A percentile compares a stretch with the other conserved stretches of the same genome.
Evolutionary conservation across 441 rosid genomes (phyloP).

Genomic region (Sinapis alba): DNA sequence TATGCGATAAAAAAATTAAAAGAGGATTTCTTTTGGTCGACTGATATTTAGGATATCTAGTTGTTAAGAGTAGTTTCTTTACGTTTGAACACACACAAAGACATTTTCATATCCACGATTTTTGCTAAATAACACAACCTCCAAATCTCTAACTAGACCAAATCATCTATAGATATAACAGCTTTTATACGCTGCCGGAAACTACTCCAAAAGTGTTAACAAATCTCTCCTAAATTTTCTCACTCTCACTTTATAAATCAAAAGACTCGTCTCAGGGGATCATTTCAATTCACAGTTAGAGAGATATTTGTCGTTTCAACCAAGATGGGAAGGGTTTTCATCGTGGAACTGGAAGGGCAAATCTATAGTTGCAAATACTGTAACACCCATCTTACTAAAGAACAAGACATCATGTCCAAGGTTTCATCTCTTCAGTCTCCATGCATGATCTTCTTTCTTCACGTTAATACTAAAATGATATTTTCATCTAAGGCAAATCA

Average conservation of each 20-base stretch:
- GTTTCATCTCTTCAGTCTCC: slow-evolving; percentile 42
- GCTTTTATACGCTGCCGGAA: slow-evolving; percentile 12
- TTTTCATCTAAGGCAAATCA: not conserved
- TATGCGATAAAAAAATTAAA: not conserved
- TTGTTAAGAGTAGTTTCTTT: not conserved
- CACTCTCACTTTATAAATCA: not conserved
- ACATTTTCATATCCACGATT: slow-evolving; percentile 5
- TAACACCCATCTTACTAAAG: slow-evolving; percentile 70
- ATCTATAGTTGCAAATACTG: slow-evolving; percentile 88
- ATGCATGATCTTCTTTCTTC: not conserved
- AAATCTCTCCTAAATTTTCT: slow-evolving; percentile 14
- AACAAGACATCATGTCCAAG: slow-evolving; percentile 75
- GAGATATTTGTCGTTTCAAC: not conserved
- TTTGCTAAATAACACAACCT: slow-evolving; percentile 19
- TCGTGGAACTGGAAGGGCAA: slow-evolving; percentile 77
- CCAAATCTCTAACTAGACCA: slow-evolving; percentile 12
- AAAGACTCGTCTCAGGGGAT: slow-evolving; percentile 1
- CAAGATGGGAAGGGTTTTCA: slow-evolving; percentile 81
- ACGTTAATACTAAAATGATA: not conserved
- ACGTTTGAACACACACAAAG: not conserved
- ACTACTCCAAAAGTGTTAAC: slow-evolving; percentile 8
- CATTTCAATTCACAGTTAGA: not conserved
- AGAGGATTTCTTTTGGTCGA: not conserved
- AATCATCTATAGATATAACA: slow-evolving; percentile 7
- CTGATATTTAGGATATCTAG: not conserved